Evolutionary conservation across 2,329 filamentous ascomycete genomes (phyloP), one percentile per base, ranked within the genome.

Genomic region (Claviceps monticola): DNA sequence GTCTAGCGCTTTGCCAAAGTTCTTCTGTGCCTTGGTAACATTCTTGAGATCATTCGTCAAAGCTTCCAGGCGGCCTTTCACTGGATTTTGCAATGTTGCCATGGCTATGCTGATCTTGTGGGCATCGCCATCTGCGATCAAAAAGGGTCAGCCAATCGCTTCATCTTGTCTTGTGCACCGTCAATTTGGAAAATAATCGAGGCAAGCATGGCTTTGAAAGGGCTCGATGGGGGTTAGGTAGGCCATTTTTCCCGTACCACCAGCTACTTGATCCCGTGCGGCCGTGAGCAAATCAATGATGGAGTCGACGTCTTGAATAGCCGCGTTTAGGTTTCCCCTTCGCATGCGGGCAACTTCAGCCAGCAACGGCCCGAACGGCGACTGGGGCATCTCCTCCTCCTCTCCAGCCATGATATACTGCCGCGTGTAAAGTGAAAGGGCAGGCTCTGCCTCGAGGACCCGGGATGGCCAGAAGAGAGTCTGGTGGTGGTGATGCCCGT

Each of bases 1-100:
- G 66, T 95, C 88, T 34, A 98, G 72, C 5, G 86, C 81, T 64
- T 90, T 95, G 58, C 83, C 83, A 66, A 94, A 95, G 57, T 84
- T 84, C 65, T 84, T 88, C 53, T 95, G 83, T 2, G 84, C 83
- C 56, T 84, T 84, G 59, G 94, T 85, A 2, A 93, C 83, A 51
- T 88, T 86, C 65, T 88, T 93, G 48, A 97, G 71, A 60, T 88
- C 83, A 50, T 85, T 82, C 58, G 85, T 91, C 41, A 95, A 81
- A 38, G 79, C 76, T 41, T 95, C 88, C 55, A 97, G 84, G 1
- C 83, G 82, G 49, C 83, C 74, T 62, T 90, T 93, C 52, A 95
- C 75, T 0, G 90, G 87, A 56, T 86, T 90, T 64, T 96, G 89
- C 17, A 96, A 78, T 64, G 85, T 90, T 34, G 86, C 85, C 60